Conservation (phyloP, 2,329 filamentous ascomycete species). For the Stylonectria norvegica region DNA sequence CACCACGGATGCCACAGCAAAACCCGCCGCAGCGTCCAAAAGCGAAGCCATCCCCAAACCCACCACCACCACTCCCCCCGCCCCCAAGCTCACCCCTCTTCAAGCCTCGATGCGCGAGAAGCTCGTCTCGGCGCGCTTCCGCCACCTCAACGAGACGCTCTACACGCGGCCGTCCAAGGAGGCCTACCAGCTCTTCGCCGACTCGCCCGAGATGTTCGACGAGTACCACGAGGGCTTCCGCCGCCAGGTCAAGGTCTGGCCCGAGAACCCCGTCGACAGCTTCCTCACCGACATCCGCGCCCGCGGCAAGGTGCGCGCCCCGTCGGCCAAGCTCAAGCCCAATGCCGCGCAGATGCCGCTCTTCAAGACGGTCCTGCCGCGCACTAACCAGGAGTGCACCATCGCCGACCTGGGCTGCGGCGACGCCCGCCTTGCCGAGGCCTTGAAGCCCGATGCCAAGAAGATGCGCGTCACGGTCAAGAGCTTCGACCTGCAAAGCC, state of each 20-base stretch:
- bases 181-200: slow-evolving; percentile 76
- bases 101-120: slow-evolving; percentile 95
- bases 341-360: slow-evolving; percentile 25
- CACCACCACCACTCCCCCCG: slow-evolving; percentile 40
- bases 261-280: slow-evolving; percentile 88
- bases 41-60: slow-evolving; percentile 22
- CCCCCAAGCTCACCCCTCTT: slow-evolving; percentile 76
- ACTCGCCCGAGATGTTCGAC: slow-evolving; percentile 87
- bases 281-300: slow-evolving; percentile 71
- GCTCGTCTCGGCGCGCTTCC: slow-evolving; percentile 90
- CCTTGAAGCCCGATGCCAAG: slow-evolving; percentile 60
- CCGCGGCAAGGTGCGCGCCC: slow-evolving; percentile 56
- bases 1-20: slow-evolving; percentile 10
- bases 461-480: slow-evolving; percentile 70
- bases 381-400: slow-evolving; percentile 68
- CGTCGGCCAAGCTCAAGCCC: slow-evolving; percentile 30
- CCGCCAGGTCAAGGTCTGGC: slow-evolving; percentile 93
- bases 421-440: slow-evolving; percentile 75
- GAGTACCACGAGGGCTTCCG: slow-evolving; percentile 98
- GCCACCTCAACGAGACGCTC: slow-evolving; percentile 92
- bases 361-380: slow-evolving; percentile 56
- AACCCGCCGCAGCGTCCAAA: slow-evolving; percentile 12
- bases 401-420: slow-evolving; percentile 93
- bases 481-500: slow-evolving; percentile 83
- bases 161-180: slow-evolving; percentile 87